Conservation (phyloP, 148 eudicot species). For the Agrostemma githago region DNA sequence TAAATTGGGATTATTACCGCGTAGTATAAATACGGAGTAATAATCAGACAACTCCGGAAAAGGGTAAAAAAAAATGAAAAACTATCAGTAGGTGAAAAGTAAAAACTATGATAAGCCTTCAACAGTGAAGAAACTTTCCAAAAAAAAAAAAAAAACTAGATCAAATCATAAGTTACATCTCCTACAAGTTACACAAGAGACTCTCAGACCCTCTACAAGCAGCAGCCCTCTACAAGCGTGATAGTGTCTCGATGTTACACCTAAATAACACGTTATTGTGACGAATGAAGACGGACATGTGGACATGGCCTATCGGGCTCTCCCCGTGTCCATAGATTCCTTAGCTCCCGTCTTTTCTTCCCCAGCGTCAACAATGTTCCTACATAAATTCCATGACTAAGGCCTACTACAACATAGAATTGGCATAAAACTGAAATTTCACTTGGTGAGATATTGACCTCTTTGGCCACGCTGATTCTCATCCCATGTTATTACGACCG, state of each 20-base stretch:
- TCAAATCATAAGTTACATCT: conserved; percentile 31
- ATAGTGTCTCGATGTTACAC: conserved; percentile 22
- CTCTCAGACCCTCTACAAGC: conserved; percentile 6
- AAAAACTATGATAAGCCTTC: conserved; percentile 12
- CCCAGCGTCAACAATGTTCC: conserved; percentile 77
- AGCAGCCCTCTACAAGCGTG: conserved; percentile 12
- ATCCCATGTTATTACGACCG: too few species aligned
- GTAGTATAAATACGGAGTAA: too few species aligned
- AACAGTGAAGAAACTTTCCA: neutral
- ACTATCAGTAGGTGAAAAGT: neutral
- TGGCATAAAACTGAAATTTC: too few species aligned
- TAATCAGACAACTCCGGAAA: neutral
- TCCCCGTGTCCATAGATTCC: conserved; percentile 74
- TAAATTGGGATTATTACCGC: neutral
- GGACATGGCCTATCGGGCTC: conserved; percentile 81
- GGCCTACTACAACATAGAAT: too few species aligned
- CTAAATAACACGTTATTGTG: conserved; percentile 22
- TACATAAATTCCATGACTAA: conserved; percentile 25
- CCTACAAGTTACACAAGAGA: conserved; percentile 36
- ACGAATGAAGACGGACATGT: conserved; percentile 50
- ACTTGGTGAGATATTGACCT: too few species aligned
- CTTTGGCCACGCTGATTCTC: too few species aligned
- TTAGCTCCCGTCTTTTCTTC: conserved; percentile 61
- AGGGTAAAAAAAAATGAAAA: neutral
- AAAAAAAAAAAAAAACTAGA: conserved; percentile 4